Percentiles rank a stretch among this genome's conserved stretches.
phyloP scores from a whole-genome alignment of 2,329 filamentous ascomycete species.

The Penicillium paneum region DNA sequence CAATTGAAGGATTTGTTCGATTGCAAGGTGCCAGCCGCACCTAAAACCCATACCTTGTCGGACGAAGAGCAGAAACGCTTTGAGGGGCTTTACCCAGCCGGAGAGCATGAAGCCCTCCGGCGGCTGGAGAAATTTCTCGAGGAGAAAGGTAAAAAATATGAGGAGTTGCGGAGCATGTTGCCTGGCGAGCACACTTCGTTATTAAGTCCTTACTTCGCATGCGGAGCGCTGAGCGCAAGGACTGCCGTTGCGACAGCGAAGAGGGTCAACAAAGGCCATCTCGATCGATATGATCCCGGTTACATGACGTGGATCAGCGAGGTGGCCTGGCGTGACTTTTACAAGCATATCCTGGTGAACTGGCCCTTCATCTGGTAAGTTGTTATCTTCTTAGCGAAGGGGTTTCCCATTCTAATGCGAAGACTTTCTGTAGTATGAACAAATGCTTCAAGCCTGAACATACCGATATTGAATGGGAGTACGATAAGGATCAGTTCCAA shows the following conservation, averaged over 20 bases:
- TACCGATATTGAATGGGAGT: conserved; percentile 78
- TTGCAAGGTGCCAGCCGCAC: conserved; percentile 58
- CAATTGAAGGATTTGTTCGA: conserved; percentile 59
- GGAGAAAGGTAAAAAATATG: conserved; percentile 61
- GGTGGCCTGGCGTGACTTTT: conserved; percentile 84
- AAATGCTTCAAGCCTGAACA: conserved; percentile 82
- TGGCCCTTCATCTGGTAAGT: conserved; percentile 67
- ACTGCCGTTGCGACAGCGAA: conserved; percentile 64
- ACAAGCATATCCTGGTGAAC: conserved; percentile 76
- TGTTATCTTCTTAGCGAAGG: background rate
- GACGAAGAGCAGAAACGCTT: conserved; percentile 59
- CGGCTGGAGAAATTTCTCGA: conserved; percentile 66
- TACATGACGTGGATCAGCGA: conserved; percentile 75
- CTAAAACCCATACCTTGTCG: conserved; percentile 60
- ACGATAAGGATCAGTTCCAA: conserved; percentile 64
- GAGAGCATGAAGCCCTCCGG: conserved; percentile 66
- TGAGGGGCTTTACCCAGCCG: conserved; percentile 65
- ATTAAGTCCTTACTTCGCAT: conserved; percentile 69
- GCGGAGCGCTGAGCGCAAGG: conserved; percentile 64
- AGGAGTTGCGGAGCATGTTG: conserved; percentile 64
- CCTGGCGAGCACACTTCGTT: conserved; percentile 61
- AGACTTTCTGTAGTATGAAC: conserved; percentile 54
- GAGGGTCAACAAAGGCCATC: conserved; percentile 57
- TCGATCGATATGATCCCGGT: conserved; percentile 65
- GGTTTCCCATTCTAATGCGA: conserved; percentile 1